phyloP scores from a whole-genome alignment of 164 flowering plant species.

The Vitis vinifera region ASM3070453v1 NC_081811.1:28983001-28983500 shows the following conservation, averaged over 20 bases:
- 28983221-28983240: neutral
- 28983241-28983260: constrained; percentile 19
- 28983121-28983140: neutral
- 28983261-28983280: constrained; percentile 53
- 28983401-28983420: constrained; percentile 56
- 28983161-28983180: neutral
- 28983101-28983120: neutral
- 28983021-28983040: no score
- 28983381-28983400: constrained; percentile 99
- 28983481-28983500: neutral
- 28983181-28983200: no score
- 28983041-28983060: no score
- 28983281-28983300: constrained; percentile 99
- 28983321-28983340: constrained; percentile 94
- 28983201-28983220: neutral
- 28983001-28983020: no score
- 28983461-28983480: neutral
- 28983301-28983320: constrained; percentile 90
- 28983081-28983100: neutral
- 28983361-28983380: constrained; percentile 97
- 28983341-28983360: constrained; percentile 99
- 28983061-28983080: neutral
- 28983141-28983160: neutral
- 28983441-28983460: neutral
- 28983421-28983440: neutral